Evolutionary conservation across 2,329 filamentous ascomycete species (phyloP).

Genomic region (Fusarium sp.): DNA sequence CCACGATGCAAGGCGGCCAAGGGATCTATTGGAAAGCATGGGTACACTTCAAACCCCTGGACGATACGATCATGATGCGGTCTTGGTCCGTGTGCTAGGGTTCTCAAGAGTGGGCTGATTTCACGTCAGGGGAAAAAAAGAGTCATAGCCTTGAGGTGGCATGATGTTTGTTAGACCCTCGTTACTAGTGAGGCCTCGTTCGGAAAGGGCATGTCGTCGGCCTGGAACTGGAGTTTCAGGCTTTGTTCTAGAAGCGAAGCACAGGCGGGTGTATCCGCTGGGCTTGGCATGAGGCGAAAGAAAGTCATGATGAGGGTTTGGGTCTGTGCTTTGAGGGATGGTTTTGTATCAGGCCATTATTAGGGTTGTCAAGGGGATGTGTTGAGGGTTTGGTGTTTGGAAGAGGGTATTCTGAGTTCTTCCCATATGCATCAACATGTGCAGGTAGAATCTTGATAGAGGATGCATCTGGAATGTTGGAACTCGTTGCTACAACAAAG

Average conservation of each 20-base stretch:
- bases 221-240: not conserved
- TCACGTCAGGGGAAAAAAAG: not conserved
- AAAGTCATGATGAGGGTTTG: slow-evolving; percentile 1
- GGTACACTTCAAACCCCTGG: not conserved
- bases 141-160: slow-evolving; percentile 1
- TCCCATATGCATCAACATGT: not conserved
- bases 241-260: not conserved
- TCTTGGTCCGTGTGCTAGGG: slow-evolving; percentile 1
- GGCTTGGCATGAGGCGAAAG: slow-evolving; percentile 6
- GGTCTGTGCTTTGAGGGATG: not conserved
- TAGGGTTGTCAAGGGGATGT: not conserved
- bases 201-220: not conserved
- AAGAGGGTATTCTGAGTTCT: not conserved
- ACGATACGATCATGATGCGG: slow-evolving; percentile 1
- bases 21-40: not conserved
- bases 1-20: not conserved
- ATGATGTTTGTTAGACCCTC: not conserved
- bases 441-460: not conserved
- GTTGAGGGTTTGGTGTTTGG: not conserved
- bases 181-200: not conserved
- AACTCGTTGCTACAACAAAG: not conserved
- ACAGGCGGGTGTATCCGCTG: not conserved
- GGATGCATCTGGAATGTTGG: not conserved
- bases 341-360: not conserved
- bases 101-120: slow-evolving; percentile 11